Percentiles rank a stretch among this genome's conserved stretches.
phyloP scores from a whole-genome alignment of 257 asterid genomes.

The Lavandula angustifolia region DNA sequence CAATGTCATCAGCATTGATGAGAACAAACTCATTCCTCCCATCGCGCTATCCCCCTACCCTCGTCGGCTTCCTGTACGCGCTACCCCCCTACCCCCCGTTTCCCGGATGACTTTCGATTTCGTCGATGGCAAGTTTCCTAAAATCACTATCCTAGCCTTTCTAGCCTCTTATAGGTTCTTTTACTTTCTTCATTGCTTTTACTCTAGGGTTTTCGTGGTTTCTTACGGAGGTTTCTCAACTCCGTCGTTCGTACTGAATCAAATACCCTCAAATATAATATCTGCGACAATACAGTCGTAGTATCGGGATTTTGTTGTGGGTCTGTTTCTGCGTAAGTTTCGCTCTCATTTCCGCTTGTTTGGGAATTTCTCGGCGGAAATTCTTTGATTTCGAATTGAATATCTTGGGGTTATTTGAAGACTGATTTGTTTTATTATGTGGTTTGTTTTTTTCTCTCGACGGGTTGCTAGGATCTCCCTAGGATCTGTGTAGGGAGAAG shows the following conservation, averaged over 20 bases:
- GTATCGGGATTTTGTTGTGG: conserved; percentile 30
- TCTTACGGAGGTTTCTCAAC: no score
- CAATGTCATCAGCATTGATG: no score
- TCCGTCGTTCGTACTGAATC: conserved; percentile 28
- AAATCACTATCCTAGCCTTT: no score
- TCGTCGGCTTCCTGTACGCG: no score
- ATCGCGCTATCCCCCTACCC: no score
- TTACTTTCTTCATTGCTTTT: no score
- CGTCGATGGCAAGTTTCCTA: no score
- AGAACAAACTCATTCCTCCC: no score
- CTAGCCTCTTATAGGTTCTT: no score
- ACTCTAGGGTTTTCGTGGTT: no score
- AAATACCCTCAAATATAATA: conserved; percentile 11
- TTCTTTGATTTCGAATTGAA: conserved; percentile 13
- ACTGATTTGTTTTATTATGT: not conserved
- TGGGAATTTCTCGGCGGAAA: not conserved
- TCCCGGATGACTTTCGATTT: no score
- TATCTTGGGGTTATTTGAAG: not conserved
- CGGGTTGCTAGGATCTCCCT: conserved; percentile 25
- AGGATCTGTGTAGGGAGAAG: conserved; percentile 33
- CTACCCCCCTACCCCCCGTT: no score
- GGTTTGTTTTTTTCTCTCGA: not conserved
- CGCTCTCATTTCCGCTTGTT: conserved; percentile 21
- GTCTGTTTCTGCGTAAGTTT: conserved; percentile 34
- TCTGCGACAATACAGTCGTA: not conserved